Base-by-base conservation (phyloP, 768 basidiomycete species). In the Pleurotus ostreatus region DNA sequence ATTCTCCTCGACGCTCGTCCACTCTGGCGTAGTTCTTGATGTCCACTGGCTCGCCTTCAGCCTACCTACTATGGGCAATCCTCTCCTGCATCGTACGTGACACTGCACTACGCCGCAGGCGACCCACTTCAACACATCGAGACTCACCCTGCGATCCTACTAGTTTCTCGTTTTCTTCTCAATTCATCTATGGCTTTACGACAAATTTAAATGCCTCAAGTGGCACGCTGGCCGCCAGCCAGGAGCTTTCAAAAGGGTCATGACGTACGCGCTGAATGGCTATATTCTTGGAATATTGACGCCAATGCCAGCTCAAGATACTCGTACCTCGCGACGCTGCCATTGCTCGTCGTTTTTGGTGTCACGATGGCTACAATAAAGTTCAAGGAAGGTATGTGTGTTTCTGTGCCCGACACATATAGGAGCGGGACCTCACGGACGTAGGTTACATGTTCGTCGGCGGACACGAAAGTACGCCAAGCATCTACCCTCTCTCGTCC, bases 161-260 rank as follows among this genome's bases (percentile, higher is more conserved):
- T 60, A 88, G 89, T 91, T 91, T 65, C 76, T 82, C 55, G 62
- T 71, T 45, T 89, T 89, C 67, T 77, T 91, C 55, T 63, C 88
- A 46, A 74, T 80, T 62, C 90, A 92, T 67, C 78, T 92, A n/a
- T 92, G 88, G 87, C 75, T 73, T 59, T 92, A 91, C 63, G 90
- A 92, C 71, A 78, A 71, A 57, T 88, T 91, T 69, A 77, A 83
- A 59, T 91, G 90, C 69, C 69, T 91, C 46, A 79, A 74, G 68
- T 91, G 89, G 88, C 78, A 83, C 65, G 77, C 84, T 12, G 88
- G 88, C 34, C 78, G 88, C 52, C 88, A 89, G 66, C 88, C 86
- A 56, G 91, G 91, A 55, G 84, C 90, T 11, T 93, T 93, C 80
- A 92, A 88, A 71, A 79, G 92, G 49, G 78, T 93, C 65, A 93